phyloP scores from a whole-genome alignment of 495 filamentous ascomycete species.

The Penicillium flavigenum region DNA sequence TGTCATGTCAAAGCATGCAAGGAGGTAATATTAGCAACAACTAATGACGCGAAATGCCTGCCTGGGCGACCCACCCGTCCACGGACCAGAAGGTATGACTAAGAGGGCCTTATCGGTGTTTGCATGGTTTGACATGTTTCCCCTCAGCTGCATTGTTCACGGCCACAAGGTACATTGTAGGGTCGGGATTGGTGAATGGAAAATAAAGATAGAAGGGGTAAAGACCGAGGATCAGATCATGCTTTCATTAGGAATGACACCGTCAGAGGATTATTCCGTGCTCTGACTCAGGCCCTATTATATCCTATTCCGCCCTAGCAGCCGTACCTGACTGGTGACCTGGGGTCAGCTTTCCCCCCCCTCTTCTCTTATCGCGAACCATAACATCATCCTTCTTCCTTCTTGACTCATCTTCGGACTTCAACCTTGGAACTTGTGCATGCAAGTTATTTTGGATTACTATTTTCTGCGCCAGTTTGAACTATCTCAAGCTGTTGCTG shows the following conservation, averaged over 20 bases:
- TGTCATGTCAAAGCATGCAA: neutral
- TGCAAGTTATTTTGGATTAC: slow-evolving; percentile 9
- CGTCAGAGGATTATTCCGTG: slow-evolving; percentile 3
- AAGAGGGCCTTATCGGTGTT: slow-evolving; percentile 12
- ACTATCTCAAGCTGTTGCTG: slow-evolving; percentile 17
- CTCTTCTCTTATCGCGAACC: slow-evolving; percentile 15
- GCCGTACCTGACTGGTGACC: slow-evolving; percentile 16
- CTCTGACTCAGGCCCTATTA: slow-evolving; percentile 14
- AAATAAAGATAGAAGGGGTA: neutral
- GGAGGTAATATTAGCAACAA: neutral
- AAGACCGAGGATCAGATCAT: slow-evolving; percentile 7
- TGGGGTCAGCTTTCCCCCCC: slow-evolving; percentile 12
- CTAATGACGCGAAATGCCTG: neutral
- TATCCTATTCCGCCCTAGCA: slow-evolving; percentile 4
- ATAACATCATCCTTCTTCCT: slow-evolving; percentile 15
- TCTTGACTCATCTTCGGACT: slow-evolving; percentile 13
- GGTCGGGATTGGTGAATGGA: slow-evolving; percentile 6
- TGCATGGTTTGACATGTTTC: slow-evolving; percentile 2
- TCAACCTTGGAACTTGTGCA: slow-evolving; percentile 10
- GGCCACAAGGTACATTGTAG: slow-evolving; percentile 10
- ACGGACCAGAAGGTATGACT: neutral
- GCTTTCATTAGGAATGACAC: slow-evolving; percentile 19
- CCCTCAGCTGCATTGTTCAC: slow-evolving; percentile 1
- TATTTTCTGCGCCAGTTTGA: slow-evolving; percentile 6
- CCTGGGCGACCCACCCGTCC: no score